These are phyloP conservation scores for Amanita fuliginea DNA, from an alignment of 768 basidiomycete species.

Conservation along the genomic window DNA sequence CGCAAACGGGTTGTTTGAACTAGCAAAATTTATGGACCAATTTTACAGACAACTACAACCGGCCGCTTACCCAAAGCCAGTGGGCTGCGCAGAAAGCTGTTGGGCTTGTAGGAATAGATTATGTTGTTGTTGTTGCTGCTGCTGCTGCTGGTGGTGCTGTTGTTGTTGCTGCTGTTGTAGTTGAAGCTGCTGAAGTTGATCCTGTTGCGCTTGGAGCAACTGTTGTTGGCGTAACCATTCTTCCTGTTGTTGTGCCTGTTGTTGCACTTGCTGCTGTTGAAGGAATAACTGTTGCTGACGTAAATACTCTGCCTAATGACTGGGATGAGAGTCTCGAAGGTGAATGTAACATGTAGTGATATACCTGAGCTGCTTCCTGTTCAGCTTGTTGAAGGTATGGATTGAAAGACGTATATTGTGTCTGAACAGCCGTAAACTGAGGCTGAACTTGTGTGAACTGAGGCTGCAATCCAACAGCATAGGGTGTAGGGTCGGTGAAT, in stretches of 20 bases:
- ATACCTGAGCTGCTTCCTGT: constrained; percentile 71
- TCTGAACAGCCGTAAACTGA: constrained; percentile 66
- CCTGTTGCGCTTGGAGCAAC: constrained; percentile 7
- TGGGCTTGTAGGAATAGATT: constrained; percentile 35
- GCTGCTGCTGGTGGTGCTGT: constrained; percentile 16
- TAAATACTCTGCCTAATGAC: constrained; percentile 53
- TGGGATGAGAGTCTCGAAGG: constrained; percentile 20
- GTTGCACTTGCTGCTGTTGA: constrained; percentile 42
- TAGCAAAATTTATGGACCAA: constrained; percentile 21
- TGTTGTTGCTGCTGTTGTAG: constrained; percentile 10
- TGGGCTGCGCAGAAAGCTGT: constrained; percentile 46
- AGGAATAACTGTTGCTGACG: constrained; percentile 61
- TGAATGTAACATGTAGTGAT: constrained; percentile 9
- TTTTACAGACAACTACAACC: neutral
- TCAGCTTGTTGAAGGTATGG: constrained; percentile 89
- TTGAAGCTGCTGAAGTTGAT: too few relatives aligned
- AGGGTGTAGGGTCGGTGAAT: constrained; percentile 48
- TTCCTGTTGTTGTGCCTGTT: constrained; percentile 47
- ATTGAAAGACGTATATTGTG: constrained; percentile 90
- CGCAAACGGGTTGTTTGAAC: constrained; percentile 96
- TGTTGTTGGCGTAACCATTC: constrained; percentile 48
- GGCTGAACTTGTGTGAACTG: constrained; percentile 52
- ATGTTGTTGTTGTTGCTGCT: constrained; percentile 31
- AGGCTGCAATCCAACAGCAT: constrained; percentile 44
- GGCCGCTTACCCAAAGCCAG: constrained; percentile 63